Conservation (phyloP, 2,329 filamentous ascomycete species). For the Colletotrichum spinosum region DNA sequence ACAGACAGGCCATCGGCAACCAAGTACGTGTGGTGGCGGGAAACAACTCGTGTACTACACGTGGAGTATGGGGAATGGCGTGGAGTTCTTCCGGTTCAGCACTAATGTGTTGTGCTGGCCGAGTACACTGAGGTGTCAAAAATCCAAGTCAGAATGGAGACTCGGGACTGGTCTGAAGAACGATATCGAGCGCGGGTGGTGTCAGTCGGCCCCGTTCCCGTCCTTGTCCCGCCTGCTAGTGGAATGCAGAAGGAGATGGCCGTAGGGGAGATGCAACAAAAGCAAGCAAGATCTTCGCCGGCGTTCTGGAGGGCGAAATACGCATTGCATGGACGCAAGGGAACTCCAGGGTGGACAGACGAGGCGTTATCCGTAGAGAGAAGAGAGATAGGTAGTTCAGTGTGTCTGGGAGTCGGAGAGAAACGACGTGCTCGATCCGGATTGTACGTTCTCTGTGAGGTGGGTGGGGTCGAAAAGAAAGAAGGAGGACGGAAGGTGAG, state of each 20-base stretch:
- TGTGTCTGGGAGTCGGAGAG: no score
- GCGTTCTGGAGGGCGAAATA: not conserved
- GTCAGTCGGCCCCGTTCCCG: no score
- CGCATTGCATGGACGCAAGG: not conserved
- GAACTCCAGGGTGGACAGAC: not conserved
- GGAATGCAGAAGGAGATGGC: slow-evolving; percentile 4
- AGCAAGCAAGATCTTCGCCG: slow-evolving; percentile 14
- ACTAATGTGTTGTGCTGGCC: slow-evolving; percentile 5
- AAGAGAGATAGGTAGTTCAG: not conserved
- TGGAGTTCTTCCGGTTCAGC: no score
- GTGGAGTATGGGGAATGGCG: no score
- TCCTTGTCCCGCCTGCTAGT: not conserved
- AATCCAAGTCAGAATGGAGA: no score
- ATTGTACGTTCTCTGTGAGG: no score
- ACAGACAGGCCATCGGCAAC: not conserved
- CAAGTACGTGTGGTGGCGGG: no score
- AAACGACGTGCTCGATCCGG: no score
- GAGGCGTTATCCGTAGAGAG: not conserved
- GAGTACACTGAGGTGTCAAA: not conserved
- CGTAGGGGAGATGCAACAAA: not conserved
- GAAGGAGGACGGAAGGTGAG: no score
- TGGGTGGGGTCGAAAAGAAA: no score
- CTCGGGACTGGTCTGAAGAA: not conserved
- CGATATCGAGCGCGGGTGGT: slow-evolving; percentile 6
- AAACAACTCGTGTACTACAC: no score